Evolutionary conservation across 2,329 filamentous ascomycete species (phyloP), one percentile per base, ranked within the genome.

Genomic region (Colletotrichum coccodes): DNA sequence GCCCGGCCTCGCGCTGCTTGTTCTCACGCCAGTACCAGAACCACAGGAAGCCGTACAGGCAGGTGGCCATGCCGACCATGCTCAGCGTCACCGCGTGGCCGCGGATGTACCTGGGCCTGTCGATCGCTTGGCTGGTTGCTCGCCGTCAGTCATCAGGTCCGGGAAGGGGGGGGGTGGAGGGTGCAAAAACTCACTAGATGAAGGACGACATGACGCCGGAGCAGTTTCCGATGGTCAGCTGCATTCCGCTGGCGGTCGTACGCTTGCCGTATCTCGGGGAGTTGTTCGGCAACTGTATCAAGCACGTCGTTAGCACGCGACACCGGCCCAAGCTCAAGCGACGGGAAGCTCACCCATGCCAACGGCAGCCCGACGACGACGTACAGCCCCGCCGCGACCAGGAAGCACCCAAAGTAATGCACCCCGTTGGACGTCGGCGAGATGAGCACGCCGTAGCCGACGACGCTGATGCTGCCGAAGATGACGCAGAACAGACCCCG

Each of bases 381-480:
- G 72, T 95, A 95, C 3, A 95, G 76, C 0, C 92, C 93, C 68
- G 89, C 85, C 0, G 92, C 92, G 0, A 94, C 88, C n/a, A 95
- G 80, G 77, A 94, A 92, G 70, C 92, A 94, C 71, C 81, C 72
- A 52, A 73, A 73, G 47, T 73, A 74, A 34, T 73, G 87, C 85
- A 9, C 84, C 82, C 2, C 83, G 78, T 8, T 82, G 78, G 1
- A 81, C 77, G 50, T 86, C 79, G 18, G 85, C 82, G 59, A 91
- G 84, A 63, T 84, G 65, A 91, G 75, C 60, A 91, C 82, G 1
- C 82, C 86, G 64, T 91, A 90, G 0, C 89, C 89, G 6, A 89
- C 72, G 53, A 90, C 84, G 30, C 85, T 86, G 49, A 90, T 79
- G 2, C 80, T 71, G 2, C 83, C 84, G 69, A 89, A 87, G 5